Conservation (phyloP, 306 rosid genomes). For the Crotalaria pallida region DNA sequence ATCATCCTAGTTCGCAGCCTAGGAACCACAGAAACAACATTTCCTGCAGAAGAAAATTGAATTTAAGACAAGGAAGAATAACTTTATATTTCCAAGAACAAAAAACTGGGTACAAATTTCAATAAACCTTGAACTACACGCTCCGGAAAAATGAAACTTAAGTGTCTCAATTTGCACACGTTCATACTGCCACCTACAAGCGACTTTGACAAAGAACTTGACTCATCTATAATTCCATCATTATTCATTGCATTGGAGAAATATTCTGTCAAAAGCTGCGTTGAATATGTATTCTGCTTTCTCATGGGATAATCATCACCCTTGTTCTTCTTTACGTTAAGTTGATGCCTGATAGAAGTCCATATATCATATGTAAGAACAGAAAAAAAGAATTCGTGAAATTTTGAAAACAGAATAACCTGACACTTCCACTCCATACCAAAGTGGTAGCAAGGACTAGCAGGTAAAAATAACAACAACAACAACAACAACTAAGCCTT, state of each 20-base stretch:
- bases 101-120: neutral
- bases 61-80: slow-evolving; percentile 19
- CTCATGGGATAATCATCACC: slow-evolving; percentile 34
- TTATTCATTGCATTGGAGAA: slow-evolving; percentile 41
- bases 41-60: slow-evolving; percentile 51
- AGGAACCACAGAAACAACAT: slow-evolving; percentile 33
- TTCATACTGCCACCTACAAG: slow-evolving; percentile 83
- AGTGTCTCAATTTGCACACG: slow-evolving; percentile 59
- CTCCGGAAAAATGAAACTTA: slow-evolving; percentile 48
- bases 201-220: slow-evolving; percentile 64
- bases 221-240: slow-evolving; percentile 71
- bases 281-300: slow-evolving; percentile 45
- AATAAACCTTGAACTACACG: slow-evolving; percentile 68
- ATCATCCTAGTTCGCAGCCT: slow-evolving; percentile 61
- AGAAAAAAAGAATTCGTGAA: neutral
- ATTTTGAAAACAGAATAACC: slow-evolving; percentile 4
- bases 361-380: slow-evolving; percentile 15
- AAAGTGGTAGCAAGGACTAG: neutral
- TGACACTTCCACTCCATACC: neutral
- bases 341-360: slow-evolving; percentile 63
- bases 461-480: slow-evolving; percentile 2
- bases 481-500: too few species aligned
- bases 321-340: slow-evolving; percentile 62
- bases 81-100: slow-evolving; percentile 12
- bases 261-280: slow-evolving; percentile 26